Conservation (phyloP, 2,329 filamentous ascomycete species). For the Fusarium sp. region DNA sequence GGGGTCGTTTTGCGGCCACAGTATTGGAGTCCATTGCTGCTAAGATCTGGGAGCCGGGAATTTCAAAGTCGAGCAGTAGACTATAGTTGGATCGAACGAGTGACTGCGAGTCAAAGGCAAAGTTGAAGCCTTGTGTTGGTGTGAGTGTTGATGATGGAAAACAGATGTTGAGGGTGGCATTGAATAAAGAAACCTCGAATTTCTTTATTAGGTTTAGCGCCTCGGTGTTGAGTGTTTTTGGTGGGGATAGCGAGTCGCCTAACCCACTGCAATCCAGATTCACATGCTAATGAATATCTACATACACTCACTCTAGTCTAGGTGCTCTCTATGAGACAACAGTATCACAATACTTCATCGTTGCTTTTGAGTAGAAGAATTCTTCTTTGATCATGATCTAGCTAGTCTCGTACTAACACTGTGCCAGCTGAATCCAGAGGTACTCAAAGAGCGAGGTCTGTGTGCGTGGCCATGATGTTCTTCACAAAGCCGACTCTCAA, state of each 20-base stretch:
- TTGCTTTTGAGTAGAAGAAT: background rate
- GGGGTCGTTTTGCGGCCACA: slow-evolving; percentile 34
- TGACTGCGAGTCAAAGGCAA: background rate
- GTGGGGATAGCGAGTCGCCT: slow-evolving; percentile 3
- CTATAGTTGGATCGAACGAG: background rate
- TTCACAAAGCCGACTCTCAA: slow-evolving; percentile 46
- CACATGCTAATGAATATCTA: background rate
- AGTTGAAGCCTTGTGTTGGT: background rate
- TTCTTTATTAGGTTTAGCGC: slow-evolving; percentile 33
- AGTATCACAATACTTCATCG: background rate
- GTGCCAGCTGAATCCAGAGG: background rate
- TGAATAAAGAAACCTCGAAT: slow-evolving; percentile 11
- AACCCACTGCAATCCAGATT: background rate
- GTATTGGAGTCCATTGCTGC: slow-evolving; percentile 39
- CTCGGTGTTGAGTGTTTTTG: background rate
- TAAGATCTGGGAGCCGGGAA: background rate
- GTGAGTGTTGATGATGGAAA: slow-evolving; percentile 2
- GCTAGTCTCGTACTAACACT: background rate
- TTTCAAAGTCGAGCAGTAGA: background rate
- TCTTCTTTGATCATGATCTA: background rate
- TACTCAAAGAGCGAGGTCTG: background rate
- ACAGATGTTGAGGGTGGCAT: slow-evolving; percentile 35
- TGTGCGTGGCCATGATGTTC: background rate
- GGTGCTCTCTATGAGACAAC: background rate
- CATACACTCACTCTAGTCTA: background rate